Percentiles rank a stretch among this genome's conserved stretches.
These are phyloP conservation scores for Pythium diclinum DNA, from an alignment of 352 stramenopile species.

Conservation along the genomic window DNA sequence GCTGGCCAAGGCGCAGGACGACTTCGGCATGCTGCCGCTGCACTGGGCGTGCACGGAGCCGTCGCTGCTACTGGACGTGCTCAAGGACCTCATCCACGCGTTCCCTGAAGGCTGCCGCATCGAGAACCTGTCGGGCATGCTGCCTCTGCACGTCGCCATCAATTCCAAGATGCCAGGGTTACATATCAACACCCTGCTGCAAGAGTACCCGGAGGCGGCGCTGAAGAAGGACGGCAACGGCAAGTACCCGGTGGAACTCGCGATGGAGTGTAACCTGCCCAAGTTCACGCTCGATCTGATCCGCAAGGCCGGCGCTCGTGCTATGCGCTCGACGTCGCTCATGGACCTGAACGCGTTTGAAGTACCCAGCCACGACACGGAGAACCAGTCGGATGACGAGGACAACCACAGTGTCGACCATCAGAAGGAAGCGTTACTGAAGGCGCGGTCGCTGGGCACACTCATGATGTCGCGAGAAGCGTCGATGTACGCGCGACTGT, in stretches of 20 bases:
- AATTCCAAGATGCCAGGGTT: constrained; percentile 58
- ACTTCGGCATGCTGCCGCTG: constrained; percentile 82
- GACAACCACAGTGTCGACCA: constrained; percentile 14
- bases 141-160: constrained; percentile 81
- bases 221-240: constrained; percentile 55
- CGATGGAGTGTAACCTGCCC: constrained; percentile 54
- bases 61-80: constrained; percentile 38
- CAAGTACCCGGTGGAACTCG: constrained; percentile 60
- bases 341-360: constrained; percentile 30
- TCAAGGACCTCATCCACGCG: constrained; percentile 43
- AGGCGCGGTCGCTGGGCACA: constrained; percentile 48
- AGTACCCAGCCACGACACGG: constrained; percentile 13
- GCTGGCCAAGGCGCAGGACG: constrained; percentile 65
- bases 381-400: constrained; percentile 27
- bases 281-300: constrained; percentile 73
- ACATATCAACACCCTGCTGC: constrained; percentile 54
- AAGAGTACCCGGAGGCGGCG: constrained; percentile 37
- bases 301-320: constrained; percentile 49
- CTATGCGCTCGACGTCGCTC: constrained; percentile 38
- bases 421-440: constrained; percentile 37
- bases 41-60: constrained; percentile 82
- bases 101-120: constrained; percentile 56
- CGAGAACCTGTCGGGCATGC: constrained; percentile 76
- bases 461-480: constrained; percentile 37
- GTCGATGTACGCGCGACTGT: constrained; percentile 38